Evolutionary conservation across 208 protist genomes (phyloP), one percentile per base, ranked within the genome.

Genomic region (Plasmodiophora brassicae): DNA sequence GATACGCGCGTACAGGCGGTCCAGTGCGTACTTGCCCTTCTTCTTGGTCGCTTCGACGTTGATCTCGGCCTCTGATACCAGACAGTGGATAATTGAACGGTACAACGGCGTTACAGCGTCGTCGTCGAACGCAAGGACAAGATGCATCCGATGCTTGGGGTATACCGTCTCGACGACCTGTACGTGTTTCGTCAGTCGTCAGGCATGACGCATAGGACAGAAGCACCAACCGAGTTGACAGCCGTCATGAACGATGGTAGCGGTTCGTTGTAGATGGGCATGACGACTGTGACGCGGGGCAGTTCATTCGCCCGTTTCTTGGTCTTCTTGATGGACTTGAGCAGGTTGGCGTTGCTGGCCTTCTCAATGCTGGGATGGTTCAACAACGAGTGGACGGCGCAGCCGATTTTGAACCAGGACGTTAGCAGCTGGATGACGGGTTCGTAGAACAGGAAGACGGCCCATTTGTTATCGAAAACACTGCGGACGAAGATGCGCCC

Each of bases 401-500:
- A 78, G 20, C 65, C 65, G 65, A 78, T 78, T 38, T 78, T 78
- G n/a, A 78, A 78, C 65, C 65, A 78, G 14, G 65, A 38, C 5
- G 65, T 78, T 38, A 78, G 32, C 65, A 78, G 65, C 65, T 78
- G 65, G 41, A 78, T 38, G n/a, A 78, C 41, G 5, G 65, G 65
- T 38, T 78, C 65, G n/a, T 78, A 78, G n/a, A 78, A 78, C 65
- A 78, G 65, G n/a, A 78, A 78, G 5, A 78, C 5, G n/a, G 65
- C 65, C 65, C 65, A 78, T 78, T 78, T 78, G n/a, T 78, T n/a
- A 32, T 78, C n/a, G n/a, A 78, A 78, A 5, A 78, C 65, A 32
- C 32, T 44, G 10, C 65, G 65, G 65, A 38, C 65, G n/a, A 78
- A 78, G 5, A 78, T 78, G 10, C 65, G 65, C 5, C 65, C 65